Evolutionary conservation across 1,139 yeast genomes (phyloP).

Genomic region (Suhomyces maxii): DNA sequence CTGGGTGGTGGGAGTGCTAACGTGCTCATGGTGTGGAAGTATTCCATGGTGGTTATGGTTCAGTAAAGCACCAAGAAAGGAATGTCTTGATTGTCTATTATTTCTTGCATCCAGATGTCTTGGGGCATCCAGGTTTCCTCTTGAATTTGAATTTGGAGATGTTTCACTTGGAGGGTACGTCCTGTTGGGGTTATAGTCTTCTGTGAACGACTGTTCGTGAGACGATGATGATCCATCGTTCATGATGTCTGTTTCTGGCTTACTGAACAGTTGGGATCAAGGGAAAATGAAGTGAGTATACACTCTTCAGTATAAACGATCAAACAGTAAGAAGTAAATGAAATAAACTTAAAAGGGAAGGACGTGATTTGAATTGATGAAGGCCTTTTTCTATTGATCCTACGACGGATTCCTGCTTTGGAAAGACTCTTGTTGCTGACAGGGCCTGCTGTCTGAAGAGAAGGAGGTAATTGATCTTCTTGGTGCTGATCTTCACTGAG

Average conservation of each 20-base stretch:
- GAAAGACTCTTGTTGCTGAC: not conserved
- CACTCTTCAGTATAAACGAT: no score
- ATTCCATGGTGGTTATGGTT: not conserved
- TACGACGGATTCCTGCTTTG: not conserved
- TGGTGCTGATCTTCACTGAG: not conserved
- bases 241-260: not conserved
- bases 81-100: not conserved
- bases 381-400: no score
- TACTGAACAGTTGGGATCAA: no score
- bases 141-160: not conserved
- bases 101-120: not conserved
- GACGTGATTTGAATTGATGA: no score
- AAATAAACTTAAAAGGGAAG: no score
- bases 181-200: slow-evolving; percentile 12
- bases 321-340: no score
- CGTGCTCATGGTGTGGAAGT: not conserved
- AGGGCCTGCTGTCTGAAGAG: not conserved
- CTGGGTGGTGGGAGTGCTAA: not conserved
- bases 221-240: not conserved
- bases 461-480: no score
- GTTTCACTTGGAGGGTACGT: slow-evolving; percentile 2
- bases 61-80: not conserved
- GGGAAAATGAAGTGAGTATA: no score
- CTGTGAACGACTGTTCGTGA: slow-evolving; percentile 3
- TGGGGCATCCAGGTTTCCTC: not conserved